Base-by-base conservation (phyloP, 2,329 filamentous ascomycete species). In the Orbilia blumenaviensis region DNA sequence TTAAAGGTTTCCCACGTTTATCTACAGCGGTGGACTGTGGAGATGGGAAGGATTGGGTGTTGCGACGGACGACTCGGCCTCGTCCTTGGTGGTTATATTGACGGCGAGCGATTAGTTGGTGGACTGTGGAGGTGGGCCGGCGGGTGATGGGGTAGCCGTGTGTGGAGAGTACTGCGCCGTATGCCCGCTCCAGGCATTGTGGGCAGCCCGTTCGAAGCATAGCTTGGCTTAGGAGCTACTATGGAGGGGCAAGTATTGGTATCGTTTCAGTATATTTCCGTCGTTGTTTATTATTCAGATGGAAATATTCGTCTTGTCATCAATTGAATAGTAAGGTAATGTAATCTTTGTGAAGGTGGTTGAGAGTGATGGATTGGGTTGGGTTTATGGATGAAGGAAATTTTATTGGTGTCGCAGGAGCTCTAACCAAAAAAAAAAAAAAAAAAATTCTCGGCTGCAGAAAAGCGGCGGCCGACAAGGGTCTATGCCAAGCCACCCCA, bases 151-250 rank as follows among this genome's bases (percentile, higher is more conserved):
- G 46, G 58, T 63, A 68, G 14, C 63, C 71, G 48, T 75, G 71
- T 2, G 71, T 68, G 46, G 56, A 48, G n/a, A 75, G 56, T 21
- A 75, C 71, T 21, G 71, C 71, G 56, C 63, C 63, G 63, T 75
- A 68, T 21, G 71, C 71, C n/a, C 71, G 63, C 29, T 60, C 63
- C 9, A 75, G 71, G 32, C 71, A 75, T 64, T 48, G 44, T 52
- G 71, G 71, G 58, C 71, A 75, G 34, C 54, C 46, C 58, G 67
- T 75, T 71, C 41, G 56, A n/a, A 38, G 54, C 52, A 56, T 56
- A 14, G 9, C 4, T 14, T n/a, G n/a, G 32, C 52, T 38, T n/a
- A n/a, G n/a, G n/a, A n/a, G n/a, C n/a, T n/a, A n/a, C n/a, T n/a
- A n/a, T n/a, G n/a, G n/a, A n/a, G n/a, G n/a, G n/a, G n/a, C n/a